Percentiles rank a stretch among this genome's conserved stretches.
Evolutionary conservation across 139 green algal genomes (phyloP).

Genomic region (Choricystis sp.): DNA sequence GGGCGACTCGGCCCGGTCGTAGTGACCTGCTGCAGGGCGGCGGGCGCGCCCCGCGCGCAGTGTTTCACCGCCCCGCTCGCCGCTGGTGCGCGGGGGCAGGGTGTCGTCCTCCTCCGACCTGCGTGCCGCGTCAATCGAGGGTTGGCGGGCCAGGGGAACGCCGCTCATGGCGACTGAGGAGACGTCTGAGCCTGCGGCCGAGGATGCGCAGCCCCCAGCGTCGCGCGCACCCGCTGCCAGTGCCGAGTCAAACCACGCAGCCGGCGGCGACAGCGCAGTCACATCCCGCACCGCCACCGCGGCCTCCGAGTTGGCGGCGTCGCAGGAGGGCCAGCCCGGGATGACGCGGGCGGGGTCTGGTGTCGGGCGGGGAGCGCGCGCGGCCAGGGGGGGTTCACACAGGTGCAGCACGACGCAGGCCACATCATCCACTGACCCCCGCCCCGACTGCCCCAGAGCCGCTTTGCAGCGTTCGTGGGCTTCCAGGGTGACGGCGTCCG

Average conservation of each 20-base stretch:
- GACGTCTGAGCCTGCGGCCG: neutral
- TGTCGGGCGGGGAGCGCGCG: neutral
- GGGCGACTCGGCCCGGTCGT: neutral
- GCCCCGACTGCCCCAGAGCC: slow-evolving; percentile 3
- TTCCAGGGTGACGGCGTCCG: slow-evolving; percentile 25
- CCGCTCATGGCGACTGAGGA: neutral
- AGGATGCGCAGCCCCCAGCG: too few relatives aligned
- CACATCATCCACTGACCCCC: slow-evolving; percentile 19
- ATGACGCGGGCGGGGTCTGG: neutral
- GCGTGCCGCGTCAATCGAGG: neutral
- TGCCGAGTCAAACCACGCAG: neutral
- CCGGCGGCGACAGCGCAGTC: too few relatives aligned
- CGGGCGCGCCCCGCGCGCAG: neutral
- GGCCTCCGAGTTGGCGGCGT: neutral
- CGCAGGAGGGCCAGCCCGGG: neutral
- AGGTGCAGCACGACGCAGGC: slow-evolving; percentile 13
- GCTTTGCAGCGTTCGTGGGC: slow-evolving; percentile 30
- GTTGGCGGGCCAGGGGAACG: neutral
- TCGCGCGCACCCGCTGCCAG: neutral
- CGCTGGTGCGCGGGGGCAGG: too few relatives aligned
- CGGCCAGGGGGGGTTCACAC: neutral
- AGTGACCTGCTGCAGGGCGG: neutral
- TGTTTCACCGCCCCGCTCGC: neutral
- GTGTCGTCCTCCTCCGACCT: too few relatives aligned
- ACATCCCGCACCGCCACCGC: neutral